Evolutionary conservation across 352 stramenopile species (phyloP), one percentile per base, ranked within the genome.

Genomic region (Pythium periplocum): DNA sequence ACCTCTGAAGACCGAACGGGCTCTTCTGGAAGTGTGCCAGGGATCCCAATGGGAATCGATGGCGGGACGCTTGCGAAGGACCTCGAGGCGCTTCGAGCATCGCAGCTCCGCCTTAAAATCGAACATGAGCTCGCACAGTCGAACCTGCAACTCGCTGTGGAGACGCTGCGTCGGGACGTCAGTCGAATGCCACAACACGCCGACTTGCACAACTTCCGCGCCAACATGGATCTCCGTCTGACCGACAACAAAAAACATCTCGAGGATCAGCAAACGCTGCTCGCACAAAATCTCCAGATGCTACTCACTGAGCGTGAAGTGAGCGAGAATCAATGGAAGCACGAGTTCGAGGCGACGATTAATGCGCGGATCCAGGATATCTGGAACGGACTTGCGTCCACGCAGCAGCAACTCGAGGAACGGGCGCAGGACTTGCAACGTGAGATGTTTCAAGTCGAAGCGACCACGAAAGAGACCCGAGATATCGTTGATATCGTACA

Each of bases 311-410:
- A 66, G 42, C 57, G 61, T 3, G 61, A 78, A 39, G 55, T 84
- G 12, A 48, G 50, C 9, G 74, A 79, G 53, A 86, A 86, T 52
- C 55, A 75, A 35, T 88, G 75, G 75, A 88, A 87, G 48, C 46
- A 72, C 0, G 50, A 62, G 4, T 87, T 85, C 44, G 74, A 86
- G 17, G 55, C 56, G 3, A 67, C 57, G 2, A 74, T 88, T 30
- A 64, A 58, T 0, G 62, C 68, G 11, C 78, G 75, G 0, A 78
- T 88, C 26, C 55, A 80, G 35, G 68, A 86, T 54, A 57, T 88
- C 9, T 88, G 75, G 78, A 63, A 68, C 3, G 71, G 66, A 3
- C 17, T 86, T 39, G 62, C 78, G 38, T 61, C 64, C 7, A 56
- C 71, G 7, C 55, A 69, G 4, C 42, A 53, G 2, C 75, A 74